phyloP scores from a whole-genome alignment of 2,329 filamentous ascomycete species.

The Pseudogymnoascus sp. region DNA sequence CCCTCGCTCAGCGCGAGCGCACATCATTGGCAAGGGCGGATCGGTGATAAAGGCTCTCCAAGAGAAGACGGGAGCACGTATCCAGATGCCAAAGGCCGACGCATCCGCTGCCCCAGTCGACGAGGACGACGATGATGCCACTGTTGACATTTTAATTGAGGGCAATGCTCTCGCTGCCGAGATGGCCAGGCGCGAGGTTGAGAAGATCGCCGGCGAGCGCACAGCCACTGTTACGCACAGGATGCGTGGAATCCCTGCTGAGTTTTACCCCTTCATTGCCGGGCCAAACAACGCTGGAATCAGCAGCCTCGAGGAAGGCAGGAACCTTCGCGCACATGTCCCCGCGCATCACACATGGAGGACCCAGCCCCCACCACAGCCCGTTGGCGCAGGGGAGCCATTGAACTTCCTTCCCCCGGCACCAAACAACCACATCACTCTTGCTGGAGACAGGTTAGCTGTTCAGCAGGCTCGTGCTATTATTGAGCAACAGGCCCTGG shows the following conservation, averaged over 20 bases:
- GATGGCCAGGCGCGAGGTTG: constrained; percentile 73
- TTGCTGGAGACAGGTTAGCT: constrained; percentile 76
- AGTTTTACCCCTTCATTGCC: constrained; percentile 93
- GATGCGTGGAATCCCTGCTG: constrained; percentile 74
- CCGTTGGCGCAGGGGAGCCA: constrained; percentile 52
- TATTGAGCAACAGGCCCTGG: constrained; percentile 69
- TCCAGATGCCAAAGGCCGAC: constrained; percentile 80
- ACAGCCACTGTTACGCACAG: constrained; percentile 74
- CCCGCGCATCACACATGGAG: constrained; percentile 72
- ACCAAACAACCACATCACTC: constrained; percentile 68
- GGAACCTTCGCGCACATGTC: constrained; percentile 72
- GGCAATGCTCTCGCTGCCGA: constrained; percentile 84
- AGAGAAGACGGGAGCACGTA: constrained; percentile 79
- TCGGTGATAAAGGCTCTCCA: constrained; percentile 84
- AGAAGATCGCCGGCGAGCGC: constrained; percentile 80
- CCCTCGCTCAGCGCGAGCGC: constrained; percentile 72
- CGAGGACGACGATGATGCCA: constrained; percentile 71
- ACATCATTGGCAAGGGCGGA: constrained; percentile 90
- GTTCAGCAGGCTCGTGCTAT: constrained; percentile 72
- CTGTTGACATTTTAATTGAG: constrained; percentile 80
- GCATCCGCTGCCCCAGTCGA: constrained; percentile 42
- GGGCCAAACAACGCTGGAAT: constrained; percentile 64
- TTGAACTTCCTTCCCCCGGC: constrained; percentile 63
- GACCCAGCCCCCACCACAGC: constrained; percentile 56
- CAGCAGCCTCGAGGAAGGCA: constrained; percentile 60